Conservation (phyloP, 805 yeast species). For the Metschnikowia drakensbergensis region DNA sequence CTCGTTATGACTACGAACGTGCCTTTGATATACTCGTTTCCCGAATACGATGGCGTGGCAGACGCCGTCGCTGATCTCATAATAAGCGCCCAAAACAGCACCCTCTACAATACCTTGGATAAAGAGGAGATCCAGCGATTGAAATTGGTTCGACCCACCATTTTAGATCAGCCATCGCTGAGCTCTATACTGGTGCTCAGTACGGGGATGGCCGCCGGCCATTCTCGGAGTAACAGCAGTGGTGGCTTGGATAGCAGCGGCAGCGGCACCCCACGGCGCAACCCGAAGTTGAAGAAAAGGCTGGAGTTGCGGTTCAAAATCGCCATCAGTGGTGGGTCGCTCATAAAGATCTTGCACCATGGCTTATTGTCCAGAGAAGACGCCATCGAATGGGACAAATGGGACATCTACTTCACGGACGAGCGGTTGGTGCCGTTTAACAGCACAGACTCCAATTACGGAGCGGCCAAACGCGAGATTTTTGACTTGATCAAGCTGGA, state of each 20-base stretch:
- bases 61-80: constrained; percentile 97
- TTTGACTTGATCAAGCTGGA: constrained; percentile 63
- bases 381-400: constrained; percentile 83
- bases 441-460: constrained; percentile 80
- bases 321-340: constrained; percentile 91
- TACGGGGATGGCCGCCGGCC: constrained; percentile 5
- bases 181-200: constrained; percentile 7
- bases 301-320: constrained; percentile 76
- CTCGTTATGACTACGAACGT: constrained; percentile 82
- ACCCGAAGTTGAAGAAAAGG: constrained; percentile 45
- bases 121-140: constrained; percentile 28
- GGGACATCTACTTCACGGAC: constrained; percentile 97
- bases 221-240: constrained; percentile 16
- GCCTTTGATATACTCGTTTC: constrained; percentile 90
- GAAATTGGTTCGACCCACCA: constrained; percentile 25
- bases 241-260: constrained; percentile 4
- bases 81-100: constrained; percentile 77
- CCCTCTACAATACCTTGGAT: constrained; percentile 47
- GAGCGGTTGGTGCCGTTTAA: constrained; percentile 90
- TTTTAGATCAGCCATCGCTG: constrained; percentile 12
- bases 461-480: constrained; percentile 78
- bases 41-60: constrained; percentile 85
- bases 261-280: constrained; percentile 12
- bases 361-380: constrained; percentile 70
- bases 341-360: constrained; percentile 79